Evolutionary conservation across 768 basidiomycete species (phyloP).

Genomic region (Mycena rosella): DNA sequence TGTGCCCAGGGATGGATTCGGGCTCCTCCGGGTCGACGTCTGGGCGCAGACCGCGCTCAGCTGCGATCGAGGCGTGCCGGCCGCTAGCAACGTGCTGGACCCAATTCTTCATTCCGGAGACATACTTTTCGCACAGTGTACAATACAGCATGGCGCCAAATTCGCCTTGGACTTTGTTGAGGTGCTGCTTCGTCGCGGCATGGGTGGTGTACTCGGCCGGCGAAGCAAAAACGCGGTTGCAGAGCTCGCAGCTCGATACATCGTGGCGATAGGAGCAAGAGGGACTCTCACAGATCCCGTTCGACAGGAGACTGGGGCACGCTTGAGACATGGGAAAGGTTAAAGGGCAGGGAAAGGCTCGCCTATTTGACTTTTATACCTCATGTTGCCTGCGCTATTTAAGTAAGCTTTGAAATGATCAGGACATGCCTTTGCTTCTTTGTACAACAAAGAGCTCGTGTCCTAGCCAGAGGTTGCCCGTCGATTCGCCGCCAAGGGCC

Average conservation of each 20-base stretch:
- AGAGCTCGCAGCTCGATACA: constrained; percentile 54
- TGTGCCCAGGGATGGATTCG: constrained; percentile 36
- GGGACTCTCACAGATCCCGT: constrained; percentile 50
- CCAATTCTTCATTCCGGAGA: constrained; percentile 42
- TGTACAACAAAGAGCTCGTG: neutral
- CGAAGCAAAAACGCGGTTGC: constrained; percentile 49
- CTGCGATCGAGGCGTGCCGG: constrained; percentile 37
- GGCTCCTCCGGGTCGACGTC: constrained; percentile 48
- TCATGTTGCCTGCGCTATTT: neutral
- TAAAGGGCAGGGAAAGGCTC: neutral
- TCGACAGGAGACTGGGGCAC: constrained; percentile 52
- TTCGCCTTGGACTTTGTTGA: constrained; percentile 40
- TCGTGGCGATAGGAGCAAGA: constrained; percentile 52
- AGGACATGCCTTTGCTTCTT: constrained; percentile 13
- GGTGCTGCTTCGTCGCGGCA: constrained; percentile 46
- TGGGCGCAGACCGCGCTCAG: constrained; percentile 38
- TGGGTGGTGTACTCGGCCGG: constrained; percentile 45
- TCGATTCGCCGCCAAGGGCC: too few species aligned
- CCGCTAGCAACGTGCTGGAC: constrained; percentile 38
- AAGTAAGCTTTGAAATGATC: constrained; percentile 8
- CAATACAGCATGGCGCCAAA: constrained; percentile 42
- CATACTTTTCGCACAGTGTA: constrained; percentile 46
- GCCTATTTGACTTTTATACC: neutral
- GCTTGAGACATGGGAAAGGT: constrained; percentile 22
- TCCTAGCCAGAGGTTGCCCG: too few species aligned